Conservation (phyloP, 345 rosid species). For the Turnera subulata region DNA sequence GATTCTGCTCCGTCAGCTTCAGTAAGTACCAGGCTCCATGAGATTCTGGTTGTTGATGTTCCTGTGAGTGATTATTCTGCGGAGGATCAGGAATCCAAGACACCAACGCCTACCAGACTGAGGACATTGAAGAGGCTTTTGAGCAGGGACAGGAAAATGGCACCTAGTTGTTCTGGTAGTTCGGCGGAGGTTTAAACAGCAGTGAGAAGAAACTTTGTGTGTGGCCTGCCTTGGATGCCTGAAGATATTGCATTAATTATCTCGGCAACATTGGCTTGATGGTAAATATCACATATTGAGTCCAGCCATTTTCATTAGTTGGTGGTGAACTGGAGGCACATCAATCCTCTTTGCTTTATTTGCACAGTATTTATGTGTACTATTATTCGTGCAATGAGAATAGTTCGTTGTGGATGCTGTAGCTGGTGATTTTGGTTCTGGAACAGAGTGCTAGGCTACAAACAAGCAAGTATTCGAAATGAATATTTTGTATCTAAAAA, state of each 20-base stretch:
- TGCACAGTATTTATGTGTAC: neutral
- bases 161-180: constrained; percentile 33
- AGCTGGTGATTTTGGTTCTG: neutral
- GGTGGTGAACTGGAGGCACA: constrained; percentile 4
- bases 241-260: constrained; percentile 20
- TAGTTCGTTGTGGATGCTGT: constrained; percentile 2
- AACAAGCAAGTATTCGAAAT: neutral
- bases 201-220: neutral
- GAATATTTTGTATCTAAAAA: neutral
- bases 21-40: constrained; percentile 17
- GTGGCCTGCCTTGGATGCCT: constrained; percentile 21
- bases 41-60: constrained; percentile 44
- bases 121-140: constrained; percentile 71
- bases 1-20: constrained; percentile 15
- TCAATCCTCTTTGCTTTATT: neutral
- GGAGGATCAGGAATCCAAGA: constrained; percentile 55
- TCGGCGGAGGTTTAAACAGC: constrained; percentile 43
- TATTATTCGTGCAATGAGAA: neutral
- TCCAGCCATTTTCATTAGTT: neutral
- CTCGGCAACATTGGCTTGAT: constrained; percentile 20
- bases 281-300: constrained; percentile 4
- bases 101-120: constrained; percentile 60
- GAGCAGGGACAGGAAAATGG: constrained; percentile 61
- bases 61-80: constrained; percentile 34
- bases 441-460: neutral